These are phyloP conservation scores for Suillus occidentalis DNA, from an alignment of 768 basidiomycete genomes.

Conservation along the genomic window DNA sequence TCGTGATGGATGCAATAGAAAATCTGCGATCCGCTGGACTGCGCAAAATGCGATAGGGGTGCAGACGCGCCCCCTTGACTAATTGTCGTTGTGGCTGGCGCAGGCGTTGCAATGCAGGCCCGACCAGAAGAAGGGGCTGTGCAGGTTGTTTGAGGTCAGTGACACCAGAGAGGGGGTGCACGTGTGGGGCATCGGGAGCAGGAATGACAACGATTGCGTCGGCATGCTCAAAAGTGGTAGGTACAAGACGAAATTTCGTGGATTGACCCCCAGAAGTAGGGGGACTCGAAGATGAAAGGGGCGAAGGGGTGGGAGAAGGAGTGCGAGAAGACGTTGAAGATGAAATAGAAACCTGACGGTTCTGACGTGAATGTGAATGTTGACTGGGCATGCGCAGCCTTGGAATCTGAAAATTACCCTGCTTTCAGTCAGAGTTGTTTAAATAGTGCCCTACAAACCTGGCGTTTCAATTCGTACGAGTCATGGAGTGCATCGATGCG, in stretches of 20 bases:
- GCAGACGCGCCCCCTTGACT: constrained; percentile 48
- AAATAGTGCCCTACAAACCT: constrained; percentile 15
- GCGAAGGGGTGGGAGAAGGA: constrained; percentile 35
- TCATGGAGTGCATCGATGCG: constrained; percentile 16
- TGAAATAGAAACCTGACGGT: constrained; percentile 38
- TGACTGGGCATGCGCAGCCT: constrained; percentile 4
- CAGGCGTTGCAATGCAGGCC: constrained; percentile 45
- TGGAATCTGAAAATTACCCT: neutral
- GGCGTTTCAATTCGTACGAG: constrained; percentile 4
- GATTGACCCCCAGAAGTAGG: constrained; percentile 14
- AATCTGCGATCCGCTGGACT: constrained; percentile 14
- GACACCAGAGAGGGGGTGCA: constrained; percentile 15
- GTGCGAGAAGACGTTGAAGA: constrained; percentile 42
- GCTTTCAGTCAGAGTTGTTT: neutral
- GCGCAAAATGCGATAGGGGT: constrained; percentile 55
- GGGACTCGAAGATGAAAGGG: constrained; percentile 14
- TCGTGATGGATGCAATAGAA: neutral
- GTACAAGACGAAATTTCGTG: constrained; percentile 42
- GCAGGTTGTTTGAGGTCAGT: constrained; percentile 5
- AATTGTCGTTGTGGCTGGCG: constrained; percentile 43
- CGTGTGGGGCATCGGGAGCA: constrained; percentile 28
- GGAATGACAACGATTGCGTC: constrained; percentile 51
- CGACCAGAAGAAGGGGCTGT: constrained; percentile 47
- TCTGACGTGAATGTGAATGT: constrained; percentile 13
- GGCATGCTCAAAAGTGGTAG: constrained; percentile 52